phyloP scores from a whole-genome alignment of 2,329 filamentous ascomycete species.

The Diaporthe citri region DNA sequence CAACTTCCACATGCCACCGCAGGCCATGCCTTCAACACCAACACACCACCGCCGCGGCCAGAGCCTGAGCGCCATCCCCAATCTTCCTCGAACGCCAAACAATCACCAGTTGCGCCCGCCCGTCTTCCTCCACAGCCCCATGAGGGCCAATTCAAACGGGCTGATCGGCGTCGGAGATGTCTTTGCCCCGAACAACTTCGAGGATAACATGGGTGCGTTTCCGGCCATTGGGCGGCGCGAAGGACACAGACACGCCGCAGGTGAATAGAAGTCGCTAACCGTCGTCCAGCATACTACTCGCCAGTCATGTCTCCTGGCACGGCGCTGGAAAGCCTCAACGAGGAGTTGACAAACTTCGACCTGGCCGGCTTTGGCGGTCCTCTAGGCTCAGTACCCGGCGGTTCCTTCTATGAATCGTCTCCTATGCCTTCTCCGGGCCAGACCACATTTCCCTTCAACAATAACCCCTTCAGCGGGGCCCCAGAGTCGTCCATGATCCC shows the following conservation, averaged over 20 bases:
- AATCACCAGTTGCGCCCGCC: slow-evolving; percentile 36
- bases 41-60: slow-evolving; percentile 39
- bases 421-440: slow-evolving; percentile 40
- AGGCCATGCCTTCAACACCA: slow-evolving; percentile 38
- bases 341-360: slow-evolving; percentile 41
- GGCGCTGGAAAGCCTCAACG: slow-evolving; percentile 39
- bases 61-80: slow-evolving; percentile 36
- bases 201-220: slow-evolving; percentile 40
- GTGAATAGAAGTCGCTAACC: slow-evolving; percentile 5
- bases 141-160: slow-evolving; percentile 35
- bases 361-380: slow-evolving; percentile 37
- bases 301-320: slow-evolving; percentile 38
- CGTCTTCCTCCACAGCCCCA: slow-evolving; percentile 40
- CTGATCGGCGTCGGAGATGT: slow-evolving; percentile 40
- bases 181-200: slow-evolving; percentile 32
- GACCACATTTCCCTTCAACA: slow-evolving; percentile 35
- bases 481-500: slow-evolving; percentile 38
- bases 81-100: slow-evolving; percentile 38
- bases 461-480: slow-evolving; percentile 38
- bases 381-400: slow-evolving; percentile 30
- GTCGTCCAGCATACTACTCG: slow-evolving; percentile 38
- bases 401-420: slow-evolving; percentile 36
- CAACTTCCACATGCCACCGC: slow-evolving; percentile 37
- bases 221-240: background rate
- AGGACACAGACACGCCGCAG: background rate